Percentiles rank a stretch among this genome's conserved stretches.
Evolutionary conservation across 805 yeast species (phyloP).

Genomic region (Yarrowia deformans): DNA sequence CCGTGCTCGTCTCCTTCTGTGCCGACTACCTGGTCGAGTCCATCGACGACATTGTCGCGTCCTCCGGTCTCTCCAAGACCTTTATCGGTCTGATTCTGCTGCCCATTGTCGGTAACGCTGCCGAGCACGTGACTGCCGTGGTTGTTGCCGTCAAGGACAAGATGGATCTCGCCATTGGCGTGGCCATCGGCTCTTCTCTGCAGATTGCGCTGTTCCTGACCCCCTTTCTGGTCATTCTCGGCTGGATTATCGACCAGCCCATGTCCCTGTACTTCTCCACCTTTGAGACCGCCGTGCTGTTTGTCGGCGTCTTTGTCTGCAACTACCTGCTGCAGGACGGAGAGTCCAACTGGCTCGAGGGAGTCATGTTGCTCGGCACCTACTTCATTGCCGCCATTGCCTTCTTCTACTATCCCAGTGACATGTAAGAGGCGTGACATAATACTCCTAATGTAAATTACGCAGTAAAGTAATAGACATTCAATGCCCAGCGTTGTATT

Average conservation of each 20-base stretch:
- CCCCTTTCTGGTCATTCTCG: constrained; percentile 90
- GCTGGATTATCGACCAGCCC: constrained; percentile 91
- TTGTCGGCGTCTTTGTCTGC: constrained; percentile 86
- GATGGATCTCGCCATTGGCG: constrained; percentile 97
- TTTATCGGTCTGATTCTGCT: constrained; percentile 92
- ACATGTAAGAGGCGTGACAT: constrained; percentile 10
- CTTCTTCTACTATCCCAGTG: constrained; percentile 57
- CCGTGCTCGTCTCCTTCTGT: constrained; percentile 82
- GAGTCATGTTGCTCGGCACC: constrained; percentile 87
- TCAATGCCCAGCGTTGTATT: too few species aligned
- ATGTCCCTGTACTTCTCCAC: constrained; percentile 92
- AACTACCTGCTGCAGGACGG: constrained; percentile 91
- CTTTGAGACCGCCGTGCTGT: constrained; percentile 91
- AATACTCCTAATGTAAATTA: not conserved
- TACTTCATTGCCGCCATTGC: constrained; percentile 88
- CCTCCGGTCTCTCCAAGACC: constrained; percentile 89
- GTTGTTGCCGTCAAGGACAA: constrained; percentile 94
- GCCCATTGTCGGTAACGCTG: constrained; percentile 98
- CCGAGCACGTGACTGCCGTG: constrained; percentile 97
- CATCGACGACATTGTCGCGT: constrained; percentile 84
- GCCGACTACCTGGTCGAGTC: constrained; percentile 95
- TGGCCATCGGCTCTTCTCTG: constrained; percentile 93
- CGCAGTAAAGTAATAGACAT: not conserved
- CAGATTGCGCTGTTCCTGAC: constrained; percentile 96
- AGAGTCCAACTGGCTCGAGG: constrained; percentile 96